phyloP scores from a whole-genome alignment of 202 grass and related monocot genomes.

The Panicum virgatum region DNA sequence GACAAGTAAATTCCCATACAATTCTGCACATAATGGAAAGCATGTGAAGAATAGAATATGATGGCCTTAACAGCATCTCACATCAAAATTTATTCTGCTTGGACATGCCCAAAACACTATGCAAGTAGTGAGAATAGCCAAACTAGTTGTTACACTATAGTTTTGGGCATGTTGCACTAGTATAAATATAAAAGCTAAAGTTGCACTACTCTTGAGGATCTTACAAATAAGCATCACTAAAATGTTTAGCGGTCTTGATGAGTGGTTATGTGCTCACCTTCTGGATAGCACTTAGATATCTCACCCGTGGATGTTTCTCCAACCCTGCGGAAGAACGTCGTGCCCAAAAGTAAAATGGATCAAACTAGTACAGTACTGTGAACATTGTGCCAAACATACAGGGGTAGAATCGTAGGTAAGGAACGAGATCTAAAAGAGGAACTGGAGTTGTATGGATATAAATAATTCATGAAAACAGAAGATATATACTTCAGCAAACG shows the following conservation, averaged over 20 bases:
- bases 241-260: not conserved
- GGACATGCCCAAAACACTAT: not conserved
- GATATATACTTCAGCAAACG: no score
- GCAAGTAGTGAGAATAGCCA: not conserved
- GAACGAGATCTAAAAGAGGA: no score
- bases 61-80: not conserved
- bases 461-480: no score
- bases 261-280: not conserved
- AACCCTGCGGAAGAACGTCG: not conserved
- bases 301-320: not conserved
- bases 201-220: not conserved
- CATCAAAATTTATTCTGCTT: not conserved
- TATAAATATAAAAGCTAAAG: not conserved
- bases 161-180: not conserved
- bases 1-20: constrained; percentile 1
- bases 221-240: not conserved
- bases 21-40: not conserved
- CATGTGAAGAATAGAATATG: not conserved
- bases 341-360: not conserved
- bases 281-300: not conserved
- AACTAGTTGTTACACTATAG: not conserved
- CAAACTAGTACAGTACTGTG: not conserved
- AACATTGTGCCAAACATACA: not conserved
- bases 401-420: no score
- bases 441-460: no score